A percentile compares a stretch with the other conserved stretches of the same genome.
These are phyloP conservation scores for Wickerhamomyces ciferrii DNA, from an alignment of 805 yeast species.

Conservation along the genomic window DNA sequence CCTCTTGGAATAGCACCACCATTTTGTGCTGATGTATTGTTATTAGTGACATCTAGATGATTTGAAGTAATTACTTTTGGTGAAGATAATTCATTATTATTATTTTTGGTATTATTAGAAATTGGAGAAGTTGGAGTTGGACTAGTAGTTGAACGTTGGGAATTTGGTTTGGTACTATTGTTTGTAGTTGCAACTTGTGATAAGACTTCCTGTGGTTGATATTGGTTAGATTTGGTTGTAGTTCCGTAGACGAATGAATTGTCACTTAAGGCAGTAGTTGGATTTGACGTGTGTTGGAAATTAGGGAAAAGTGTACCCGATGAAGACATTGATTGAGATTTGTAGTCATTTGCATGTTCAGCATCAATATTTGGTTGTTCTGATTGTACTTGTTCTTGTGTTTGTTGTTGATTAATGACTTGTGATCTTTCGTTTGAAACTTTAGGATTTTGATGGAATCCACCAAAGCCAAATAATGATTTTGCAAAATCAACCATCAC, in stretches of 20 bases:
- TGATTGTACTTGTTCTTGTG: conserved; percentile 7
- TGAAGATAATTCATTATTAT: conserved; percentile 4
- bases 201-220: conserved; percentile 29
- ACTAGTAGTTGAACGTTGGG: conserved; percentile 3
- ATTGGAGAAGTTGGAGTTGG: conserved; percentile 5
- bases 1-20: conserved; percentile 49
- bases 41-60: conserved; percentile 22
- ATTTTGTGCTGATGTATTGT: conserved; percentile 1
- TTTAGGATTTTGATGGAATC: conserved; percentile 13
- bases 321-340: conserved; percentile 1
- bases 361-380: conserved; percentile 4
- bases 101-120: conserved; percentile 4
- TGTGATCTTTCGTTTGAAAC: conserved; percentile 1
- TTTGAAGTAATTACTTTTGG: conserved; percentile 11
- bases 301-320: conserved; percentile 23
- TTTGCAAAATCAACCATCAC: conserved; percentile 35
- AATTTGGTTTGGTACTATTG: conserved; percentile 6
- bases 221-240: conserved; percentile 37
- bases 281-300: conserved; percentile 46
- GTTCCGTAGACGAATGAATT: conserved; percentile 67
- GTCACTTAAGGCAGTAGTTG: conserved; percentile 66
- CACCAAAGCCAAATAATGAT: conserved; percentile 31
- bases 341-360: not conserved
- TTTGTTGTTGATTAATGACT: conserved; percentile 8
- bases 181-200: conserved; percentile 24